Evolutionary conservation across 2,329 filamentous ascomycete genomes (phyloP), one percentile per base, ranked within the genome.

Genomic region (Ophiocordyceps australis): DNA sequence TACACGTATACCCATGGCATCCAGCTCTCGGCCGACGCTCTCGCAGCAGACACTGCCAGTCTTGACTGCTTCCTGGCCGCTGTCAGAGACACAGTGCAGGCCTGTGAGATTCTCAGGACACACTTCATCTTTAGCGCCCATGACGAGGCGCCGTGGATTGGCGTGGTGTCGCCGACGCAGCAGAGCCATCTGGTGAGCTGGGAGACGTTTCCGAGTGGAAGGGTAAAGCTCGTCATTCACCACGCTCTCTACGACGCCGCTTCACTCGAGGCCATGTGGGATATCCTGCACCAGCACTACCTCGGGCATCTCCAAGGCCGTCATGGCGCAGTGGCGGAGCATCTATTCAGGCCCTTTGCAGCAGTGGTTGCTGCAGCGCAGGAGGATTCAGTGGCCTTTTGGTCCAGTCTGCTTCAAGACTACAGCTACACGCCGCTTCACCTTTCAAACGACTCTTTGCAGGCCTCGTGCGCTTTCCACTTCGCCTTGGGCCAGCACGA

Each of bases 81-180:
- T 9, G 30, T 39, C 12, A 20, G 25, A 3, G 34, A 39, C 18
- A 36, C 34, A 1, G 35, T 40, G 7, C 37, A 35, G 5, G 27
- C 31, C 8, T 40, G 38, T 20, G 38, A 40, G 34, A 40, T 40
- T 14, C 24, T 40, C 14, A 34, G 38, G 14, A 31, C 38, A 9
- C 30, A 31, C 9, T 40, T 40, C 22, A 25, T 37, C 11, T 38
- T 40, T 20, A 38, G 35, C n/a, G 25, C 32, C 19, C 15, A 35
- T 22, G 25, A 31, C 22, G 18, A 32, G 5, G 33, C 37, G 3
- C 38, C 38, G 0, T 40, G 37, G 38, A 32, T 39, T n/a, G 38
- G 38, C 17, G 12, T 40, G 11, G 31, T 40, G 6, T 37, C 37
- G 4, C 29, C 34, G 1, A 32, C 31, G 1, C 33, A 35, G 9